Evolutionary conservation across 148 eudicot genomes (phyloP), one percentile per base, ranked within the genome.

Genomic region (Heliosperma pusillum): DNA sequence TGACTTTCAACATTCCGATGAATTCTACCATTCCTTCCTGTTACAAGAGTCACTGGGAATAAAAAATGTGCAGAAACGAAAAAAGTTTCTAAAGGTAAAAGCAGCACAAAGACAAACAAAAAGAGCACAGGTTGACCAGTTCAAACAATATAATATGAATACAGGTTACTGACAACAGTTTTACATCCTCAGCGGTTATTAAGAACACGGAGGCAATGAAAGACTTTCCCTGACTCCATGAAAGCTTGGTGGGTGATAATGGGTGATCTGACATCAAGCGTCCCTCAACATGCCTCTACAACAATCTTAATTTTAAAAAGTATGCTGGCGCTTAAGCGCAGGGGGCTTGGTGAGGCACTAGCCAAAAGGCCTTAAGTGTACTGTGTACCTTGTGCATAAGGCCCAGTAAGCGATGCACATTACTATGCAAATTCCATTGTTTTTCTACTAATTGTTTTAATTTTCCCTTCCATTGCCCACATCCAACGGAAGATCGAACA

Each of bases 11-110:
- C 61, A 83, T 74, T 80, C 98, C 98, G 75, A 94, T 87, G 70
- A 87, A 91, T 80, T 94, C 97, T 70, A 89, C 93, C 95, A 87
- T 87, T 73, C 91, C 93, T 80, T 87, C 93, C 98, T 94, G 91
- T 83, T 70, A 76, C 66, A 57, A 78, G 27, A 69, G 72, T 73
- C 53, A 72, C 57, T 6, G 61, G 9, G 66, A 9, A 11, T 42
- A 56, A 57, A 40, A 33, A 71, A 52, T 59, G 40, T 60, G 68
- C 60, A 62, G 42, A 30, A 57, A 13, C 12, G 2, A 50, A 16
- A 19, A 42, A 56, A 20, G 44, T 62, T 11, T 67, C 63, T 68
- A 30, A 2, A 1, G 0, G 66, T 30, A 33, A 55, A 25, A 24
- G 21, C 47, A 20, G 44, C 27, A 36, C 64, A 12, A 16, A 36